Evolutionary conservation across 768 basidiomycete genomes (phyloP).

Genomic region (Suillus americanus): DNA sequence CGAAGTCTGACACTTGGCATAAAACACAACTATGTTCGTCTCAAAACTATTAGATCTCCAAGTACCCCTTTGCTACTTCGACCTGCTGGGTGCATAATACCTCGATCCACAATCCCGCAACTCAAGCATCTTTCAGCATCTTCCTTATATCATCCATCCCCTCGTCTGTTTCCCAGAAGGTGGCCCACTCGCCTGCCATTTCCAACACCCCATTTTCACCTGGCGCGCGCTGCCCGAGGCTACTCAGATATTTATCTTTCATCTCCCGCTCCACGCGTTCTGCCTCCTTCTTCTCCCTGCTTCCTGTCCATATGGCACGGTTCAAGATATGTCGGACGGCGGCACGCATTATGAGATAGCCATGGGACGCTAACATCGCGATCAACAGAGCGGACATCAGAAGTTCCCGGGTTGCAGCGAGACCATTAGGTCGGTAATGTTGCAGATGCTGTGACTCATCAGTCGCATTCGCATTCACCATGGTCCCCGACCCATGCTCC

Average conservation of each 20-base stretch:
- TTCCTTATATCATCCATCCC: conserved; percentile 71
- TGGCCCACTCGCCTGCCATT: conserved; percentile 23
- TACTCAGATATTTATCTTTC: conserved; percentile 42
- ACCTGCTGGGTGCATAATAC: not conserved
- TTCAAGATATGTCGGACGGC: conserved; percentile 69
- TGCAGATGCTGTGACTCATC: conserved; percentile 8
- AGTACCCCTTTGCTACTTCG: no score
- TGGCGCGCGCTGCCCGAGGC: conserved; percentile 24
- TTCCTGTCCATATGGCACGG: conserved; percentile 74
- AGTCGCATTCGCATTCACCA: conserved; percentile 5
- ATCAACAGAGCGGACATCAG: conserved; percentile 67
- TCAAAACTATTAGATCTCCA: no score
- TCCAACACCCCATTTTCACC: conserved; percentile 11
- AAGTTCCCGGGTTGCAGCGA: conserved; percentile 46
- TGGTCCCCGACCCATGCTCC: not conserved
- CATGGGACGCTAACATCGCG: conserved; percentile 84
- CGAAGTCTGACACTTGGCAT: no score
- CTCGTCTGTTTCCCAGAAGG: conserved; percentile 74
- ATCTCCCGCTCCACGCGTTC: conserved; percentile 56
- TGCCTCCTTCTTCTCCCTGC: conserved; percentile 59
- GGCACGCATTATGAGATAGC: conserved; percentile 67
- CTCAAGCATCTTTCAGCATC: conserved; percentile 58
- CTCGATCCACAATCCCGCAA: not conserved
- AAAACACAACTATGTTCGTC: no score
- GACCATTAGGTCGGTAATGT: conserved; percentile 19